Evolutionary conservation across 352 stramenopile genomes (phyloP).

Genomic region (Phytophthora tentaculata): DNA sequence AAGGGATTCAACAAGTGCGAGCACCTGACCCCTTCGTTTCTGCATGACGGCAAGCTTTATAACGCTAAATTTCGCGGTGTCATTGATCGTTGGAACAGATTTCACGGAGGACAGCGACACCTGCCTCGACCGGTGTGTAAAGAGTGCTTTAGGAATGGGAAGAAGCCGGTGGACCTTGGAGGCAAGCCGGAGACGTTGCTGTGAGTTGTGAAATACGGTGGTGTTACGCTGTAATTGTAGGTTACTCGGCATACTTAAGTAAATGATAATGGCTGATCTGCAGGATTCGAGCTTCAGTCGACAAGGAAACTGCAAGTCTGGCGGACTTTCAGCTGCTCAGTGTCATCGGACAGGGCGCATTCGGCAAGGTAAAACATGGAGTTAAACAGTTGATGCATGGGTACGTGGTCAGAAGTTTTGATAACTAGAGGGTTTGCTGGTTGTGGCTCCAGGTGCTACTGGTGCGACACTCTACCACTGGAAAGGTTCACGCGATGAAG

Average conservation of each 20-base stretch:
- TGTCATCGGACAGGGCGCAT: conserved; percentile 93
- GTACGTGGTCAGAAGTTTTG: background rate
- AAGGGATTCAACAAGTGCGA: conserved; percentile 85
- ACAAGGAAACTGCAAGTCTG: conserved; percentile 67
- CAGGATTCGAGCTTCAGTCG: conserved; percentile 28
- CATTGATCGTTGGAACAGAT: conserved; percentile 44
- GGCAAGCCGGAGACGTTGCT: conserved; percentile 38
- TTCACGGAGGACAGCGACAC: conserved; percentile 62
- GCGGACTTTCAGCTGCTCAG: conserved; percentile 98
- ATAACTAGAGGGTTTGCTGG: conserved; percentile 2
- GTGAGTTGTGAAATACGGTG: conserved; percentile 3
- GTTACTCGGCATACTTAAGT: background rate
- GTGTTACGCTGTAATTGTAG: background rate
- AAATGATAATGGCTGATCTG: conserved; percentile 5
- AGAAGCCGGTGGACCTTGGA: conserved; percentile 38
- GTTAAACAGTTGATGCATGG: background rate
- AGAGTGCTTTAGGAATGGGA: conserved; percentile 71
- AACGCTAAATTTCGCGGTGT: conserved; percentile 11
- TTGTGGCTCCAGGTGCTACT: conserved; percentile 62
- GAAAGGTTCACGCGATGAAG: conserved; percentile 85
- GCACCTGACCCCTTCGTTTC: background rate
- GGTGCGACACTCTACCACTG: conserved; percentile 63
- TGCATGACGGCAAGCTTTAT: background rate
- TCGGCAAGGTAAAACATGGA: conserved; percentile 51
- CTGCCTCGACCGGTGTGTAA: conserved; percentile 70